Conservation (phyloP, 495 filamentous ascomycete genomes). For the Pseudomonodictys pantanalensis region DNA sequence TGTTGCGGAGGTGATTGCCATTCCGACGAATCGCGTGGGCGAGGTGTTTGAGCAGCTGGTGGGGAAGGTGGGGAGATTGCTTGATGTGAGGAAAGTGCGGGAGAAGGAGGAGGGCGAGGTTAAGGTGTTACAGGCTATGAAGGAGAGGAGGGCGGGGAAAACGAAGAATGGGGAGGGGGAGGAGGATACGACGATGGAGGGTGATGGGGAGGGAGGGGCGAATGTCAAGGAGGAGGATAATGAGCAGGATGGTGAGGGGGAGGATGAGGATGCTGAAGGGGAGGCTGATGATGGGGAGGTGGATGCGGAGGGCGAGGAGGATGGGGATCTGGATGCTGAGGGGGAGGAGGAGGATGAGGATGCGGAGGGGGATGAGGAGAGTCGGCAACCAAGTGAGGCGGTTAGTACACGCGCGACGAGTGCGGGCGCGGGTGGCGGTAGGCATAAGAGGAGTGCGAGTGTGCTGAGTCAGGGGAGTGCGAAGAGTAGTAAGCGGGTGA, state of each 20-base stretch:
- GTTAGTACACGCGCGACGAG: conserved; percentile 14
- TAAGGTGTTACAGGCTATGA: conserved; percentile 59
- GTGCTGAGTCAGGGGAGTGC: conserved; percentile 66
- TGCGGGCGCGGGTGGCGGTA: conserved; percentile 16
- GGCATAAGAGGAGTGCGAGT: conserved; percentile 72
- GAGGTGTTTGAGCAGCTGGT: conserved; percentile 80
- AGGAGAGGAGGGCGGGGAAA: conserved; percentile 14
- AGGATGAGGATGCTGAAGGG: conserved; percentile 12
- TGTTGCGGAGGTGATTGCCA: conserved; percentile 70
- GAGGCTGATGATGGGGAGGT: conserved; percentile 9
- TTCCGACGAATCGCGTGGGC: conserved; percentile 80
- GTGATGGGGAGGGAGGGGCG: conserved; percentile 17
- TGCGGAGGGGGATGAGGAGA: conserved; percentile 29
- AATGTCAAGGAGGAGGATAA: conserved; percentile 20
- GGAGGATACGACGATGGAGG: conserved; percentile 17
- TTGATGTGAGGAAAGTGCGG: conserved; percentile 76
- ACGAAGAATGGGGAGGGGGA: conserved; percentile 11
- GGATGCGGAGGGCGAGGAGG: conserved; percentile 16
- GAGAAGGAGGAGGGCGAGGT: conserved; percentile 89
- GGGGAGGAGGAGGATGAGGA: conserved; percentile 18
- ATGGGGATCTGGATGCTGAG: conserved; percentile 19
- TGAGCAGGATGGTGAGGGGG: conserved; percentile 25
- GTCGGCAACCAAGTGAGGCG: conserved; percentile 28
- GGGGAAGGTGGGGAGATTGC: conserved; percentile 64
- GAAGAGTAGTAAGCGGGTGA: conserved; percentile 68